Evolutionary conservation across 129 eudicot genomes (phyloP), one percentile per base, ranked within the genome.

Genomic region (Calendula officinalis): DNA sequence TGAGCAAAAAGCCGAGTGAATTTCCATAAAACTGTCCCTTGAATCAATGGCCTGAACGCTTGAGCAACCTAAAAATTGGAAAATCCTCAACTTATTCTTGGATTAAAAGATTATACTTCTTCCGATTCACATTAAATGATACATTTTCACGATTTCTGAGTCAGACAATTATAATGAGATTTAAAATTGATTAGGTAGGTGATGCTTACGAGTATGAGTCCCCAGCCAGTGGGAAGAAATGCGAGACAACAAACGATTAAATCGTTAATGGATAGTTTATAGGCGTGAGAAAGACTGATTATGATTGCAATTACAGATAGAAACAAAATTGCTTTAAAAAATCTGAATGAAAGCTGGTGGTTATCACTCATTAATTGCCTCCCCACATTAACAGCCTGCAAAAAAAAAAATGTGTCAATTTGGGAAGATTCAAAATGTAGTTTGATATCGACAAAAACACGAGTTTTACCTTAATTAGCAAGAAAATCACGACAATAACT

Each of bases 181-280:
- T 22, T 12, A 68, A 59, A 48, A 5, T 16, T 46, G 3, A 54
- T 74, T 57, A 56, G 46, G 6, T 3, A 3, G 14, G 12, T 11
- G 22, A 45, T 64, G 58, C 91, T 87, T 73, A 87, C 97, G 79
- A 91, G 60, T 39, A 91, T 91, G 67, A 91, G 74, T 39, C 98
- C 98, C 98, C 98, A 91, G 7, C 96, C 98, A 3, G 98, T 91
- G 4, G 98, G 98, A 11, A 91, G 65, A 77, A 91, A 91, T n/a
- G 94, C 98, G 9, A 91, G 76, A 72, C 86, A 87, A 72, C 98
- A 87, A 8, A 87, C 88, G 5, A 84, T 45, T 64, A 91, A 60
- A 77, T 87, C 96, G 63, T 63, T 72, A 12, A 75, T 14, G 1
- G 98, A 87, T 56, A 87, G 81, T 60, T 76, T 64, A 75, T 94